Conservation (phyloP, 2,329 filamentous ascomycete species). For the Dactylellina drechsleri region DNA sequence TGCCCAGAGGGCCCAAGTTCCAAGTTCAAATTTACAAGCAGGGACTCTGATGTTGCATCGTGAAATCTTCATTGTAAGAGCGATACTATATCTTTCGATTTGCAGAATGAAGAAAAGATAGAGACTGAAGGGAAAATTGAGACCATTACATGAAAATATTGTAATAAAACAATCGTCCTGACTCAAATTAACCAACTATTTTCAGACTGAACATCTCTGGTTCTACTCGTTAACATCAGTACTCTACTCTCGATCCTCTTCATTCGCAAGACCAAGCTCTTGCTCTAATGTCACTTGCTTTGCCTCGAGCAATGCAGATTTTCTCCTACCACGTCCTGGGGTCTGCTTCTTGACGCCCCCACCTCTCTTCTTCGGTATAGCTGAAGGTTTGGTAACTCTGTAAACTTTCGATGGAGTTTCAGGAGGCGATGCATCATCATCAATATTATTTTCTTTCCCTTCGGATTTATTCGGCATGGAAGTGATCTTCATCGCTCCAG, state of each 20-base stretch:
- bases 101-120: too few species aligned
- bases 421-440: neutral
- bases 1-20: too few species aligned
- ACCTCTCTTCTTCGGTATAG: neutral
- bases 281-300: conserved; percentile 11
- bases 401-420: conserved; percentile 25
- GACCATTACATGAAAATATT: too few species aligned
- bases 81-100: too few species aligned
- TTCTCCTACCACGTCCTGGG: neutral
- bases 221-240: conserved; percentile 6
- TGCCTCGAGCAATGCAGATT: neutral
- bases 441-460: neutral
- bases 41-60: too few species aligned
- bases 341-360: neutral
- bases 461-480: neutral
- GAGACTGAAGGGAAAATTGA: too few species aligned
- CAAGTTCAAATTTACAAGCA: too few species aligned
- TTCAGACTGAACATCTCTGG: too few species aligned
- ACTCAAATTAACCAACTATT: too few species aligned
- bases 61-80: too few species aligned
- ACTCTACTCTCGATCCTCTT: conserved; percentile 6
- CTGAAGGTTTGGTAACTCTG: conserved; percentile 9
- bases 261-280: neutral
- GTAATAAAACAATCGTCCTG: too few species aligned
- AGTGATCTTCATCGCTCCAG: conserved; percentile 10